Evolutionary conservation across 148 eudicot species (phyloP), one percentile per base, ranked within the genome.

Genomic region (Camellia sinensis): DNA sequence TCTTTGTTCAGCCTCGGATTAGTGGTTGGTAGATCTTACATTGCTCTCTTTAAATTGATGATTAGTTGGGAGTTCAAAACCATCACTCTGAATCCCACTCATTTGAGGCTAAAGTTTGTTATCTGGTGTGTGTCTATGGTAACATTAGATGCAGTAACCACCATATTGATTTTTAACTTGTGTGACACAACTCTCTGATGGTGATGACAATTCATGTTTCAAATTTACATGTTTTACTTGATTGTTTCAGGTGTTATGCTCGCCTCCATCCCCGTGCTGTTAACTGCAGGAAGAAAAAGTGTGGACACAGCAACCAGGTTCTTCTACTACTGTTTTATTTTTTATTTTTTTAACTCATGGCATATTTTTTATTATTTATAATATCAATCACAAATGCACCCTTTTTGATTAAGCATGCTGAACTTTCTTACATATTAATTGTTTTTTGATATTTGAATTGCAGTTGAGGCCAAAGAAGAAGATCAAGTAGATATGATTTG

Each of bases 201-300:
- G 22, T 61, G 7, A 19, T 17, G 65, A 19, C 22, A 5, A 61
- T 17, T 61, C 18, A 17, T 7, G 21, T 19, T 64, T 64, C 29
- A 7, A 7, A 19, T 29, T 29, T 18, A 37, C 48, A 67, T 67
- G 71, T 41, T 3, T 63, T 29, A 48, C 19, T 29, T 41, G 52
- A 43, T 56, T 50, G 46, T 64, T 63, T 83, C 76, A 86, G 88
- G 80, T 86, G 89, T 81, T 86, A 86, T 79, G 86, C 89, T 67
- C 86, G 89, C 29, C 76, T 86, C 68, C 89, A 85, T 41, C 76
- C 80, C 7, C 85, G 79, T 62, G 89, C 89, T 81, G 83, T 71
- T 13, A 86, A 86, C 80, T 86, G 89, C 67, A 79, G 86, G 50
- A 86, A 86, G 86, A 86, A 86, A 57, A 83, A 86, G 73, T 86